Evolutionary conservation across 768 basidiomycete genomes (phyloP).

Genomic region (Suillus occidentalis): DNA sequence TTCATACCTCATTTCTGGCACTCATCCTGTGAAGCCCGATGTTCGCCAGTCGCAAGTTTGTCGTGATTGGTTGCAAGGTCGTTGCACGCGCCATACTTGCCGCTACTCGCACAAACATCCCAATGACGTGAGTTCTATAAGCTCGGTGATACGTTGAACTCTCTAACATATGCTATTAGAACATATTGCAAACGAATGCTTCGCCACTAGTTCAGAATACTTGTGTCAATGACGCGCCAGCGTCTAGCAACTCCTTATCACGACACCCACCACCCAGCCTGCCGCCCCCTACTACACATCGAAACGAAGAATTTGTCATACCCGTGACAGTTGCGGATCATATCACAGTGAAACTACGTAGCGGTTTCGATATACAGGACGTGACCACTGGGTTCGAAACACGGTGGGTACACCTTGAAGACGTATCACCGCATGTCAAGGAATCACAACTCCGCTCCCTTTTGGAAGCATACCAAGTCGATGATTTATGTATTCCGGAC

Average conservation of each 20-base stretch:
- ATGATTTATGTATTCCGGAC: constrained; percentile 35
- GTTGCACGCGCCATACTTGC: background rate
- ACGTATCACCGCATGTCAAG: constrained; percentile 43
- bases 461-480: constrained; percentile 44
- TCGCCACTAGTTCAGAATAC: background rate
- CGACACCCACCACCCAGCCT: background rate
- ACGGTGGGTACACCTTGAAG: constrained; percentile 54
- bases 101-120: background rate
- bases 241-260: background rate
- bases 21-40: background rate
- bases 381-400: constrained; percentile 72
- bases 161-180: background rate
- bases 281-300: background rate
- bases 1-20: background rate
- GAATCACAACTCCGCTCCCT: constrained; percentile 36
- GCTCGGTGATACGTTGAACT: background rate
- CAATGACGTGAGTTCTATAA: background rate
- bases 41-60: background rate
- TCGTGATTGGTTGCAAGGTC: background rate
- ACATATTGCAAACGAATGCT: background rate
- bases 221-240: background rate
- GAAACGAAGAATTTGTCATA: background rate
- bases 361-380: constrained; percentile 60
- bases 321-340: constrained; percentile 48
- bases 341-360: constrained; percentile 53